Base-by-base conservation (phyloP, 768 basidiomycete genomes). In the Rubroboletus pulcherrimus region DNA sequence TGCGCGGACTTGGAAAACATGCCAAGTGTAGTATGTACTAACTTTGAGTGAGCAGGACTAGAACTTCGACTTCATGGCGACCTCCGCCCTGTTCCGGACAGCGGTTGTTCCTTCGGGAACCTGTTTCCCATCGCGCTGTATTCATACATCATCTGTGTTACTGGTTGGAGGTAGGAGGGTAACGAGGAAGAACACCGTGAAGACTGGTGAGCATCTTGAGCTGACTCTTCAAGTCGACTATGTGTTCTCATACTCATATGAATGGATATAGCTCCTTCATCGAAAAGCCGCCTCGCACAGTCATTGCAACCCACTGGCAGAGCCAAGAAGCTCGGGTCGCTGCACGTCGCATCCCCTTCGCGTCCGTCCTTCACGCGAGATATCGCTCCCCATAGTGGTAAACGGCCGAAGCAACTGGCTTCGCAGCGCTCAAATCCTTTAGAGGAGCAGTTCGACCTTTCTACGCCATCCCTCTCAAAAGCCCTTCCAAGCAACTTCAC, bases 401-500 rank as follows among this genome's bases (percentile, higher is more conserved):
- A 53, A 49, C 42, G n/a, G 4, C 51, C 62, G 1, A 59, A 43
- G 40, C 43, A 38, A 47, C 40, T 5, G 14, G 24, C 31, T 31
- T 33, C 45, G 7, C 43, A 15, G 31, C 60, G 34, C n/a, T 44
- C 54, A 12, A 72, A 67, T 52, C 69, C 70, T 14, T 57, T 77
- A 5, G 64, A 62, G 17, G 63, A 68, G 24, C 73, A 78, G 51
- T 75, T 78, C 24, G 75, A 77, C 53, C 60, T 69, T 11, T 70
- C 72, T 4, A 57, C 68, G 1, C 49, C 60, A 1, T 61, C 62
- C n/a, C 50, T 65, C 5, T 24, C 58, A 8, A 50, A 60, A 0
- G 59, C 70, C 1, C 73, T 81, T 14, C 73, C 77, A 2, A 61
- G 59, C 17, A 34, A 55, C 7, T 93, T 92, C 69, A 69, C 78